phyloP scores from a whole-genome alignment of 2,329 filamentous ascomycete species.

The Erysiphe pulchra region DNA sequence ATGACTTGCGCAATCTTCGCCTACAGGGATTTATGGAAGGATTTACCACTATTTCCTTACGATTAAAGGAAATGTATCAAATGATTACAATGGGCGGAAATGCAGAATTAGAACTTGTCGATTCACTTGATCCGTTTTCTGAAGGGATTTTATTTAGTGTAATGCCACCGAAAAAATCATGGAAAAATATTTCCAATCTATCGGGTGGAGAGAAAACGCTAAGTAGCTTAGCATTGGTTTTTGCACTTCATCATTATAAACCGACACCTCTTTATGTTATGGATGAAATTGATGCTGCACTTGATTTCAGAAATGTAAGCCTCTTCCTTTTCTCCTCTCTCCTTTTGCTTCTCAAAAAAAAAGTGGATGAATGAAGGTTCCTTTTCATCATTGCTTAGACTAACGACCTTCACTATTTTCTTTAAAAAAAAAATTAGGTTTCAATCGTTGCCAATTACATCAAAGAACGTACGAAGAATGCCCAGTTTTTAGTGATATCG shows the following conservation, averaged over 20 bases:
- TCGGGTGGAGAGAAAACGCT: slow-evolving; percentile 95
- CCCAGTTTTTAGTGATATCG: slow-evolving; percentile 96
- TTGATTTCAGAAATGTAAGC: slow-evolving; percentile 94
- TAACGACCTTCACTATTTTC: slow-evolving; percentile 2
- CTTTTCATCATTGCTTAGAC: too few species aligned
- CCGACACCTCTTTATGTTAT: slow-evolving; percentile 95
- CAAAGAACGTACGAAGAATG: slow-evolving; percentile 97
- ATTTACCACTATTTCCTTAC: slow-evolving; percentile 77
- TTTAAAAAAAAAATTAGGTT: slow-evolving; percentile 26
- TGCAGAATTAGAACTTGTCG: slow-evolving; percentile 87
- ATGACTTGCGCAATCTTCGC: slow-evolving; percentile 71
- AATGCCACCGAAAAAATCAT: slow-evolving; percentile 98
- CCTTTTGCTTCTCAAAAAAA: not conserved
- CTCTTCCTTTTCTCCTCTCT: not conserved
- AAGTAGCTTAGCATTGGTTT: slow-evolving; percentile 81
- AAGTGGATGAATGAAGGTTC: too few species aligned
- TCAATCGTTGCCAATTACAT: slow-evolving; percentile 98
- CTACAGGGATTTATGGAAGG: slow-evolving; percentile 97
- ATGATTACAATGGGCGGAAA: slow-evolving; percentile 99
- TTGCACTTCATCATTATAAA: slow-evolving; percentile 93
- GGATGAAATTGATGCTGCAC: slow-evolving; percentile 95
- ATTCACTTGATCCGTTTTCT: slow-evolving; percentile 85
- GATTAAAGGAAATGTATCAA: slow-evolving; percentile 98
- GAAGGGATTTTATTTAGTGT: slow-evolving; percentile 94
- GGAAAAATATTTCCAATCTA: slow-evolving; percentile 97